Base-by-base conservation (phyloP, 768 basidiomycete species). In the Tulasnella sp. region DNA sequence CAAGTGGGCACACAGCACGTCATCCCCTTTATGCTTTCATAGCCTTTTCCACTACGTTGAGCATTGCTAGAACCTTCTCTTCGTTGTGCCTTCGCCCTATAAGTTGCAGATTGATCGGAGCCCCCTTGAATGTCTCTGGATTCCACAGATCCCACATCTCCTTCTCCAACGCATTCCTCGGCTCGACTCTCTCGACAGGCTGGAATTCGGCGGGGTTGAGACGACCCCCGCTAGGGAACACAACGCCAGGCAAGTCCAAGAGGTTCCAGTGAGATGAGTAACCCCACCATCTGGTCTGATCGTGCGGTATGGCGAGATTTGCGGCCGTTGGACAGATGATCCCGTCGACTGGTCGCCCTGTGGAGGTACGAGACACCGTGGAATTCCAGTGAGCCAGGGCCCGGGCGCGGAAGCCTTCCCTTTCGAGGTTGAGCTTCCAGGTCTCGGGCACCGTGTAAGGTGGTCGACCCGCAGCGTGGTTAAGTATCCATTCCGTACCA, bases 211-310 rank as follows among this genome's bases (percentile, higher is more conserved):
- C 8, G 72, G 79, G 39, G 54, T 45, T 70, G 70, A 81, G 79
- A 25, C 75, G 69, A 15, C 75, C 75, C 3, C 75, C 86, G 45
- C 84, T 84, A 36, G 87, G 87, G 81, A 88, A 86, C 3, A 84
- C 85, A 25, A 84, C 85, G 25, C 84, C 84, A 12, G 87, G 84
- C 73, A 85, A 86, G 80, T 88, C 87, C 78, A 85, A 78, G 73
- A 88, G 78, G 79, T 88, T 88, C 86, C 87, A 88, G 78, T 88
- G 85, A 1, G 85, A 85, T 7, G 85, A 85, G 79, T 87, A 88
- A 8, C 84, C 83, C 86, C 86, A 86, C 84, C 85, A 87, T n/a
- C 84, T 81, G 15, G 84, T 85, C 4, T 83, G 84, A 77, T 85
- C 85, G 73, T 87, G 87, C 9, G 85, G 87, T 7, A 86, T 84